Evolutionary conservation across 2,329 filamentous ascomycete genomes (phyloP).

Genomic region (Xylariales sp.): DNA sequence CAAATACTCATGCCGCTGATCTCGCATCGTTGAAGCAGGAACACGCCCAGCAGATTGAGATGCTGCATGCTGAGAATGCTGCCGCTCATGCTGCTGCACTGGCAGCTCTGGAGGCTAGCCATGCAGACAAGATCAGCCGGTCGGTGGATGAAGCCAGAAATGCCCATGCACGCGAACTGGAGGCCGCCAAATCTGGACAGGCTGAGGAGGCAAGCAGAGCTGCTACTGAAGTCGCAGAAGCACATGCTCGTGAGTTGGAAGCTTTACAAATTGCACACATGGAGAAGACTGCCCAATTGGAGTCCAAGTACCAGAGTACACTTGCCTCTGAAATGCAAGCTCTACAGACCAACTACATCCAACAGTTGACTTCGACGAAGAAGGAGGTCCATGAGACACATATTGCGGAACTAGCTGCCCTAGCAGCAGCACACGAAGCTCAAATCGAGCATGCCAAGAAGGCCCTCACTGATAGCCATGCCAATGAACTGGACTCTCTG

Average conservation of each 20-base stretch:
- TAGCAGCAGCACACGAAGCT: conserved; percentile 13
- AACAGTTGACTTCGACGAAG: conserved; percentile 19
- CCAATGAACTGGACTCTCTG: conserved; percentile 11
- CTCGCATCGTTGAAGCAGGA: conserved; percentile 24
- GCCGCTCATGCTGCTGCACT: conserved; percentile 18
- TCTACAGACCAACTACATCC: conserved; percentile 18
- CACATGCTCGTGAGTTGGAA: conserved; percentile 18
- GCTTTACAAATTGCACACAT: conserved; percentile 15
- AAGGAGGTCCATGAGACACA: conserved; percentile 18
- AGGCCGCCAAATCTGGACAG: conserved; percentile 19
- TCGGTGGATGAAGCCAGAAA: conserved; percentile 1
- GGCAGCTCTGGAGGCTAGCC: conserved; percentile 7
- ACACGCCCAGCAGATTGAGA: conserved; percentile 21
- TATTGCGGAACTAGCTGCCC: conserved; percentile 21
- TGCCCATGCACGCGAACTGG: conserved; percentile 18
- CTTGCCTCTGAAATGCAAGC: conserved; percentile 15
- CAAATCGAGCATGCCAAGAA: conserved; percentile 12
- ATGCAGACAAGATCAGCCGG: conserved; percentile 4
- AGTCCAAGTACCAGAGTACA: conserved; percentile 11
- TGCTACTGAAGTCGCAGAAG: conserved; percentile 14
- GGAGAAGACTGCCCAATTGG: conserved; percentile 12
- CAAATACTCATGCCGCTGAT: conserved; percentile 28
- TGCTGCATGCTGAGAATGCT: conserved; percentile 20
- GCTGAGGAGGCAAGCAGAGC: conserved; percentile 17
- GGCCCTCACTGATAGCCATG: conserved; percentile 10